These are phyloP conservation scores for Lecanicillium sp. DNA, from an alignment of 2,329 filamentous ascomycete species.

Conservation along the genomic window DNA sequence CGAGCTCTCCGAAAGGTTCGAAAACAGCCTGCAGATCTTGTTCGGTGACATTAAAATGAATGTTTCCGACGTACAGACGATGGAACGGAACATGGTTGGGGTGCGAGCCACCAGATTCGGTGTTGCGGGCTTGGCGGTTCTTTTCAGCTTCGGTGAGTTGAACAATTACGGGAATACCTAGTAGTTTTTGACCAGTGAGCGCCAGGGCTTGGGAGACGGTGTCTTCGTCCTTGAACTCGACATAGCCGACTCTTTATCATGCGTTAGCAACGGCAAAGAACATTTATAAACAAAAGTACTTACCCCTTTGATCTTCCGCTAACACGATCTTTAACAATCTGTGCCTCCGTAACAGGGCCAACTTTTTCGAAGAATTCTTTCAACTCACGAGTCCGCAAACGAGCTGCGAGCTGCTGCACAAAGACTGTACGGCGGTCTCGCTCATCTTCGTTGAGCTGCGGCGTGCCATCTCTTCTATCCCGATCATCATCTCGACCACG, in stretches of 20 bases:
- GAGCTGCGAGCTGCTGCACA: conserved; percentile 93
- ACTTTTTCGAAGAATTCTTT: conserved; percentile 94
- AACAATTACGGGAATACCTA: conserved; percentile 97
- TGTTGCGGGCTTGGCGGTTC: conserved; percentile 88
- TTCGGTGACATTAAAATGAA: conserved; percentile 98
- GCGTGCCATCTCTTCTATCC: conserved; percentile 45
- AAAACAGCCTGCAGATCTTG: conserved; percentile 93
- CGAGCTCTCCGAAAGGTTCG: conserved; percentile 93
- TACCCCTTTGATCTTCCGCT: conserved; percentile 97
- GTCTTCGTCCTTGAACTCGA: conserved; percentile 96
- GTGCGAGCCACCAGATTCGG: conserved; percentile 59
- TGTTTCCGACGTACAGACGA: conserved; percentile 96
- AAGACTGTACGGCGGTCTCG: conserved; percentile 95
- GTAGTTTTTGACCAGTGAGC: conserved; percentile 95
- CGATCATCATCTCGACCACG: conserved; percentile 43
- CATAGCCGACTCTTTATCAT: conserved; percentile 77
- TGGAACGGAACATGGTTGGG: conserved; percentile 90
- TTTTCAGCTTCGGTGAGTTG: conserved; percentile 99
- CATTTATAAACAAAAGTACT: conserved; percentile 22
- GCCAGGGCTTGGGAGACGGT: conserved; percentile 89
- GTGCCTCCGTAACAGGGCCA: conserved; percentile 89
- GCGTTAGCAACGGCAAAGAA: conserved; percentile 26
- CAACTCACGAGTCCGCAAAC: conserved; percentile 83
- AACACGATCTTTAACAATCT: conserved; percentile 97
- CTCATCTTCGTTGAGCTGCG: conserved; percentile 86